These are phyloP conservation scores for Backusella parvicylindrica DNA, from an alignment of 192 early-diverging fungal genomes.

Conservation along the genomic window DNA sequence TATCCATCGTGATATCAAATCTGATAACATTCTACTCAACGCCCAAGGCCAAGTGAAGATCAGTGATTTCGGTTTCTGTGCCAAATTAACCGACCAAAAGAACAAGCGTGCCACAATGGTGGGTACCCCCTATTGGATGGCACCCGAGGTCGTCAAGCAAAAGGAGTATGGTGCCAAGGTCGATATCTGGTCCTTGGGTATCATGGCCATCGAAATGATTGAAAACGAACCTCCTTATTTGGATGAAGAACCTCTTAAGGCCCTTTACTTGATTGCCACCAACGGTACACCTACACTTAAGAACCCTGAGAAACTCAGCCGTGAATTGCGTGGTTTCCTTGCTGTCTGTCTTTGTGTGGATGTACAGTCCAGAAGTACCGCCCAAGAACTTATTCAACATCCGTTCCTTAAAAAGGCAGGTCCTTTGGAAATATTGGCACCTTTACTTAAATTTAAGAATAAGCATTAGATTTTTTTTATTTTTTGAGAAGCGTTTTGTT, in stretches of 20 bases:
- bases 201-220: conserved; percentile 98
- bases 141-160: conserved; percentile 81
- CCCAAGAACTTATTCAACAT: conserved; percentile 79
- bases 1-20: conserved; percentile 91
- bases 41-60: conserved; percentile 80
- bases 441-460: conserved; percentile 58
- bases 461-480: conserved; percentile 24
- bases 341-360: conserved; percentile 86
- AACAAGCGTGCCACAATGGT: conserved; percentile 86
- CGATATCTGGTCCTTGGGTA: conserved; percentile 90
- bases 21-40: conserved; percentile 83
- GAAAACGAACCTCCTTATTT: conserved; percentile 96
- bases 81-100: conserved; percentile 80
- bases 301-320: conserved; percentile 75
- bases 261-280: conserved; percentile 94
- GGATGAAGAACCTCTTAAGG: conserved; percentile 92
- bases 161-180: conserved; percentile 78
- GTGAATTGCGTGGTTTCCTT: conserved; percentile 84
- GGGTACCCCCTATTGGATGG: conserved; percentile 91
- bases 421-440: conserved; percentile 57
- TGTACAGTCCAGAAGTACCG: conserved; percentile 76
- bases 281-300: conserved; percentile 93
- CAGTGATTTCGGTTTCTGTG: conserved; percentile 95
- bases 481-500: neutral
- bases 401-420: conserved; percentile 70